Evolutionary conservation across 805 yeast genomes (phyloP).

Genomic region (Peterozyma toletana): DNA sequence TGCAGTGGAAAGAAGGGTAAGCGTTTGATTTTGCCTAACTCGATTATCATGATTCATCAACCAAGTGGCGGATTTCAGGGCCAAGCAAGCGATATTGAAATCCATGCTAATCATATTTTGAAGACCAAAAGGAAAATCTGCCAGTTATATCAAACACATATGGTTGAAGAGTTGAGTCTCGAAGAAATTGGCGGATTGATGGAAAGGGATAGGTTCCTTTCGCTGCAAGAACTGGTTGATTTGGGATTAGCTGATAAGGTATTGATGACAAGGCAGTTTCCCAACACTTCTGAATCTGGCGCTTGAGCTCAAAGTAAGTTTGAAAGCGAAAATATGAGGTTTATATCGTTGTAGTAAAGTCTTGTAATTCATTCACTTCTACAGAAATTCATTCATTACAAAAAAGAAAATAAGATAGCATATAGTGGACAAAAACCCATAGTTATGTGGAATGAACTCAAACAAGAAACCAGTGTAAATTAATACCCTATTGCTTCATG

Average conservation of each 20-base stretch:
- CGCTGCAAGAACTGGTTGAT: conserved; percentile 21
- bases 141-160: conserved; percentile 18
- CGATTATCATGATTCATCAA: conserved; percentile 26
- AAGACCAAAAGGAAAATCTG: conserved; percentile 20
- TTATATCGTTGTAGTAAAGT: too few species aligned
- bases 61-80: conserved; percentile 23
- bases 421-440: too few species aligned
- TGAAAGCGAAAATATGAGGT: too few species aligned
- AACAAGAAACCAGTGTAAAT: too few species aligned
- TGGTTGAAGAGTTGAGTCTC: conserved; percentile 11
- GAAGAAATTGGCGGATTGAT: conserved; percentile 13
- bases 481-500: neutral
- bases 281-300: neutral
- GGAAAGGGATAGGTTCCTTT: conserved; percentile 17
- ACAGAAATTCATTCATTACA: too few species aligned
- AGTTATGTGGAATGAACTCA: too few species aligned
- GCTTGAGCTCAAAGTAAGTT: neutral
- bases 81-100: conserved; percentile 25
- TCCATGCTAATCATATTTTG: conserved; percentile 24
- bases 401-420: too few species aligned
- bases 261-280: conserved; percentile 11
- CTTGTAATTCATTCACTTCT: too few species aligned
- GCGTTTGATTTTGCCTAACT: conserved; percentile 22
- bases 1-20: conserved; percentile 21
- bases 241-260: conserved; percentile 24